Conservation (phyloP, 108 stramenopile genomes). For the Asterionellopsis glacialis region DNA sequence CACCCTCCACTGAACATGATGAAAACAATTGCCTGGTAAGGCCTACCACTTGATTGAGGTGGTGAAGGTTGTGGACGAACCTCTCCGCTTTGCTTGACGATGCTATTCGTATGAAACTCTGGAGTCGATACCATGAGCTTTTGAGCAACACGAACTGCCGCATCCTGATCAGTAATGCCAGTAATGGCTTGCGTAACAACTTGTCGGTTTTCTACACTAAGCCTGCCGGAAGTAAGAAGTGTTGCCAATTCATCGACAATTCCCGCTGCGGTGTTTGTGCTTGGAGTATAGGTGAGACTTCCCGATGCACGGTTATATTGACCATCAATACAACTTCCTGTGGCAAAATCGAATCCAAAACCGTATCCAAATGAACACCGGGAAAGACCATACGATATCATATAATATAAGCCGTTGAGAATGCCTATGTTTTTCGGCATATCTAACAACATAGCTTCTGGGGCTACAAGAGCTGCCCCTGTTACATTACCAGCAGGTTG, state of each 20-base stretch:
- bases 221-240: slow-evolving; percentile 11
- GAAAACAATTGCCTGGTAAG: slow-evolving; percentile 63
- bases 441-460: slow-evolving; percentile 36
- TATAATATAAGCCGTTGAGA: slow-evolving; percentile 38
- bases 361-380: slow-evolving; percentile 22
- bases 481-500: slow-evolving; percentile 31
- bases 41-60: slow-evolving; percentile 1
- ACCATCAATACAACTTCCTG: neutral
- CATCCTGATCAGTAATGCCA: too few species aligned
- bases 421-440: slow-evolving; percentile 25
- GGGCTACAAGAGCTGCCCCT: slow-evolving; percentile 28
- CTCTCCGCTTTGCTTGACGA: neutral
- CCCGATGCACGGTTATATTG: neutral
- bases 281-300: slow-evolving; percentile 5
- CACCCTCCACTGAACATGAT: slow-evolving; percentile 45
- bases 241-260: slow-evolving; percentile 15
- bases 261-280: neutral
- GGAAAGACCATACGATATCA: slow-evolving; percentile 53
- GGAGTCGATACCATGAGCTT: neutral
- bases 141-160: neutral
- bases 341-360: slow-evolving; percentile 16
- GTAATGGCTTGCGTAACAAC: neutral
- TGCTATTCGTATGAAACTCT: neutral
- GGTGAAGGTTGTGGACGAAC: neutral
- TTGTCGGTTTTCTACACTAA: slow-evolving; percentile 11